Evolutionary conservation across 2,329 filamentous ascomycete species (phyloP).

Genomic region (Aureobasidium sp.): DNA sequence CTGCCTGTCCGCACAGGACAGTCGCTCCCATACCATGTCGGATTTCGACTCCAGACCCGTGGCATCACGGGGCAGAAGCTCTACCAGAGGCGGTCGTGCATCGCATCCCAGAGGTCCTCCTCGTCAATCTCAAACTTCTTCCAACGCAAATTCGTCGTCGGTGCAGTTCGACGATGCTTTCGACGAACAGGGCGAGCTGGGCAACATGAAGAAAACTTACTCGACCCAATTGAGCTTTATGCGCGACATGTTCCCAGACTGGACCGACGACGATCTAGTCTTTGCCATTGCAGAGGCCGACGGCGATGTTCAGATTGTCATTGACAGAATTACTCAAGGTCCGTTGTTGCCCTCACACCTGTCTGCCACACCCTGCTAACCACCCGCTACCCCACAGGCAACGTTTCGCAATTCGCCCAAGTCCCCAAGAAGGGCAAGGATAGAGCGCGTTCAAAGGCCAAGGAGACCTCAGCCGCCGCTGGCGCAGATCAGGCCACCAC

Average conservation of each 20-base stretch:
- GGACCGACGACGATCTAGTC: conserved; percentile 91
- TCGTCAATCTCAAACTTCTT: conserved; percentile 53
- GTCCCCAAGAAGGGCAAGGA: conserved; percentile 70
- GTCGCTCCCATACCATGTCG: conserved; percentile 60
- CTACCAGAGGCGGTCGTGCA: conserved; percentile 76
- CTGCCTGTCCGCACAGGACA: conserved; percentile 16
- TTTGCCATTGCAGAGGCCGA: conserved; percentile 86
- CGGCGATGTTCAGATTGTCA: conserved; percentile 64
- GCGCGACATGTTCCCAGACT: conserved; percentile 89
- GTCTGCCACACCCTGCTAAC: neutral
- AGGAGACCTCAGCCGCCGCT: conserved; percentile 50
- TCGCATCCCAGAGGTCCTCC: conserved; percentile 48
- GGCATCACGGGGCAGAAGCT: conserved; percentile 81
- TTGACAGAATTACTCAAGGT: conserved; percentile 76
- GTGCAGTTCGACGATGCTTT: conserved; percentile 54
- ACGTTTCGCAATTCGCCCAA: conserved; percentile 76
- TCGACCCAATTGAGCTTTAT: conserved; percentile 70
- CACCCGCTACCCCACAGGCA: conserved; percentile 43
- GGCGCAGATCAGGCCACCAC: conserved; percentile 46
- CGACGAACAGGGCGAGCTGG: conserved; percentile 82
- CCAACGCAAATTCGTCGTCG: conserved; percentile 54
- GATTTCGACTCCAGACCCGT: conserved; percentile 81
- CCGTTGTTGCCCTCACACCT: conserved; percentile 25
- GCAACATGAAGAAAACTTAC: conserved; percentile 86
- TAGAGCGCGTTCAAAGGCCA: conserved; percentile 62